Evolutionary conservation across 768 basidiomycete species (phyloP).

Genomic region (Krasilnikovozyma curviuscula): DNA sequence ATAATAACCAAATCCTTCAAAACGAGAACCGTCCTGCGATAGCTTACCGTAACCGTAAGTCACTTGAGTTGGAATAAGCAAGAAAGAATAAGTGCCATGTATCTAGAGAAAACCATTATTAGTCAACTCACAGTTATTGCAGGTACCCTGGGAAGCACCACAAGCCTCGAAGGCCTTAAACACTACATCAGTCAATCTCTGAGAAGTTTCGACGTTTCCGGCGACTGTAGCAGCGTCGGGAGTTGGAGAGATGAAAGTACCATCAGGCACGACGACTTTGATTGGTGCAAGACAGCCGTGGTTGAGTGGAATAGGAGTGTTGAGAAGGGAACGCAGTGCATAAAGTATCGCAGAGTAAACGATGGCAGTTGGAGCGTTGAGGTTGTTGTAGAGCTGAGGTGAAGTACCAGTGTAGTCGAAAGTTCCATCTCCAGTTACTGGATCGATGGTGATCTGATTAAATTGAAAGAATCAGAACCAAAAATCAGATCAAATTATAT

Average conservation of each 20-base stretch:
- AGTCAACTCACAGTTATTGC: slow-evolving; percentile 71
- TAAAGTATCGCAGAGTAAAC: too few species aligned
- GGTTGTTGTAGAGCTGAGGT: slow-evolving; percentile 11
- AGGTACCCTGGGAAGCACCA: slow-evolving; percentile 78
- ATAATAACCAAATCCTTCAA: slow-evolving; percentile 15
- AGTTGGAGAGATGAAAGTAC: slow-evolving; percentile 59
- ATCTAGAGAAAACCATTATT: too few species aligned
- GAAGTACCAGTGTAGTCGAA: slow-evolving; percentile 18
- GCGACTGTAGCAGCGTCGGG: slow-evolving; percentile 79
- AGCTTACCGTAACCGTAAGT: too few species aligned
- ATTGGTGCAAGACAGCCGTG: slow-evolving; percentile 74
- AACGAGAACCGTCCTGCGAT: too few species aligned
- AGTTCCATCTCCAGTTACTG: slow-evolving; percentile 12
- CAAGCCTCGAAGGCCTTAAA: slow-evolving; percentile 78
- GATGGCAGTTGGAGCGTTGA: too few species aligned
- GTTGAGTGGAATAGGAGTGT: slow-evolving; percentile 86
- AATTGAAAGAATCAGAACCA: background rate
- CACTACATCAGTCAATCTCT: slow-evolving; percentile 86
- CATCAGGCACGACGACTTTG: slow-evolving; percentile 57
- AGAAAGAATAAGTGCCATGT: background rate
- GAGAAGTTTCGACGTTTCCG: slow-evolving; percentile 77
- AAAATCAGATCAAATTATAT: background rate
- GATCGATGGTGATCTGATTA: slow-evolving; percentile 12
- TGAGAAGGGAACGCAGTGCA: too few species aligned
- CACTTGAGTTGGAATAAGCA: too few species aligned